These are phyloP conservation scores for Hericium erinaceus DNA, from an alignment of 768 basidiomycete genomes.

Conservation along the genomic window DNA sequence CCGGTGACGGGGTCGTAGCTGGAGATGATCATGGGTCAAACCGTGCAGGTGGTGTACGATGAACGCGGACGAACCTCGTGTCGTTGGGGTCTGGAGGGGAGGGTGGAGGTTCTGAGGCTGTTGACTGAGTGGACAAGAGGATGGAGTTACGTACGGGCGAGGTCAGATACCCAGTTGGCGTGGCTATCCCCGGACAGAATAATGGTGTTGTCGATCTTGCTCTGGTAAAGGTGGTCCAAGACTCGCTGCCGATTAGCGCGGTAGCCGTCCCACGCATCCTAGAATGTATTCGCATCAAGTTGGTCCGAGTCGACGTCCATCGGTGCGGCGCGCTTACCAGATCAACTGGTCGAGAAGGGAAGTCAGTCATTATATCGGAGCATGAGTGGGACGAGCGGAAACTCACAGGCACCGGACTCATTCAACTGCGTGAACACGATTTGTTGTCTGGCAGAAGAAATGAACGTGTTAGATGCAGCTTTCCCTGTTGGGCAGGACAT, in stretches of 20 bases:
- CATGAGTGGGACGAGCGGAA: not conserved
- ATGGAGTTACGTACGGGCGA: constrained; percentile 32
- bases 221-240: constrained; percentile 37
- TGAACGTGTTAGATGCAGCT: not conserved
- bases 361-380: constrained; percentile 18
- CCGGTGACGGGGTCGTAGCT: constrained; percentile 43
- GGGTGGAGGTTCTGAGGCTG: not conserved
- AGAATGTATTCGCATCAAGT: not conserved
- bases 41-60: constrained; percentile 10
- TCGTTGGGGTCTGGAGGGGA: constrained; percentile 35
- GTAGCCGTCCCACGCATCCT: constrained; percentile 57
- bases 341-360: constrained; percentile 2
- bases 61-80: constrained; percentile 26
- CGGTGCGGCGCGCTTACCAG: not conserved
- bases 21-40: not conserved
- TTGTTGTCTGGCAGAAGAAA: constrained; percentile 32
- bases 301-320: not conserved
- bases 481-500: not conserved
- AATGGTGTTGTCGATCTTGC: constrained; percentile 44
- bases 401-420: constrained; percentile 28
- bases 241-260: constrained; percentile 43
- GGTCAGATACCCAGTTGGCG: constrained; percentile 53
- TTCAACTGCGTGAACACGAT: constrained; percentile 45
- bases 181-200: constrained; percentile 57
- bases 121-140: not conserved